These are phyloP conservation scores for Calonectria hongkongensis DNA, from an alignment of 2,329 filamentous ascomycete species.

Conservation along the genomic window DNA sequence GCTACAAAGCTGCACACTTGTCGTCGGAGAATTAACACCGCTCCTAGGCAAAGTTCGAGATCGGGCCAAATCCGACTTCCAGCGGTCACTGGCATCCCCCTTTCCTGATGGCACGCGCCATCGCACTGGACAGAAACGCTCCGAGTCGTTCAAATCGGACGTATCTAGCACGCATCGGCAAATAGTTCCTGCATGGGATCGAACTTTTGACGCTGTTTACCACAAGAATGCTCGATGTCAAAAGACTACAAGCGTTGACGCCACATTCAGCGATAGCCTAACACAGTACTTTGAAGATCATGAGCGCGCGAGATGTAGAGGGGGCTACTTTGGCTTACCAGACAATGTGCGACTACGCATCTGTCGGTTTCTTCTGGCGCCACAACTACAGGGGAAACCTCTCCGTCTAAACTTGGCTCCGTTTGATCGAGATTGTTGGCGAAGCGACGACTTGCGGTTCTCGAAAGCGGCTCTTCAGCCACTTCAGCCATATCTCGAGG, in stretches of 20 bases:
- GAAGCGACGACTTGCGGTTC: constrained; percentile 57
- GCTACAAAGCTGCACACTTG: background rate
- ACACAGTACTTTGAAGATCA: constrained; percentile 50
- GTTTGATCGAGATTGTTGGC: constrained; percentile 60
- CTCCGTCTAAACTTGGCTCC: constrained; percentile 55
- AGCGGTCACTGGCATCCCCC: constrained; percentile 12
- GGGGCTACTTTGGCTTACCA: constrained; percentile 53
- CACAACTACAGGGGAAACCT: constrained; percentile 47
- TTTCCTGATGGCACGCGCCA: background rate
- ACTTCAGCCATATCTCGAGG: constrained; percentile 54
- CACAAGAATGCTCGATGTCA: constrained; percentile 49
- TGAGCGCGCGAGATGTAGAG: constrained; percentile 29
- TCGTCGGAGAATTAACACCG: background rate
- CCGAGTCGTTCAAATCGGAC: background rate
- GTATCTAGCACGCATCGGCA: constrained; percentile 19
- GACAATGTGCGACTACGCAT: constrained; percentile 54
- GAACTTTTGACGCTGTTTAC: constrained; percentile 61
- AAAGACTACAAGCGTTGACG: background rate
- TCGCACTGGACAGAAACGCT: background rate
- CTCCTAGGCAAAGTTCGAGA: background rate
- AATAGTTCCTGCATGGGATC: constrained; percentile 59
- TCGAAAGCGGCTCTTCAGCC: constrained; percentile 52
- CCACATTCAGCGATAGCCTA: constrained; percentile 49
- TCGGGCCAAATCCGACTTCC: constrained; percentile 16
- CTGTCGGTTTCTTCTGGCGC: constrained; percentile 51